A percentile compares a stretch with the other conserved stretches of the same genome.
These are phyloP conservation scores for Xylaria acuta DNA, from an alignment of 495 filamentous ascomycete species.

Conservation along the genomic window DNA sequence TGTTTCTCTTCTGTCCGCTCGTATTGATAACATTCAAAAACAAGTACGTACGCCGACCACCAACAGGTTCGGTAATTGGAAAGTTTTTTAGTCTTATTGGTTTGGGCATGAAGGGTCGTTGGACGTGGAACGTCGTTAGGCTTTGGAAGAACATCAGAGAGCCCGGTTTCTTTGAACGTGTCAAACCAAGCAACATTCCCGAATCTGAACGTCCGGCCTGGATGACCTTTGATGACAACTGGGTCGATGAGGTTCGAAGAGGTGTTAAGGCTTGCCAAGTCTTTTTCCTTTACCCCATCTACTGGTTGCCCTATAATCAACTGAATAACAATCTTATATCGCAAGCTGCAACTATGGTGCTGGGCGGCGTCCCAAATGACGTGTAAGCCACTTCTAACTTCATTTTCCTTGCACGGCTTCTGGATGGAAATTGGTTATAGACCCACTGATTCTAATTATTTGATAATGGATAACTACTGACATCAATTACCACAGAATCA, in stretches of 20 bases:
- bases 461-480: not conserved
- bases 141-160: slow-evolving; percentile 62
- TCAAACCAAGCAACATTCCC: slow-evolving; percentile 66
- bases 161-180: slow-evolving; percentile 65
- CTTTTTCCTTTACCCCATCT: slow-evolving; percentile 65
- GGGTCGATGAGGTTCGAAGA: slow-evolving; percentile 74
- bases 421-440: not conserved
- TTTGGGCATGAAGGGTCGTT: slow-evolving; percentile 67
- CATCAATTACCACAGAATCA: slow-evolving; percentile 44
- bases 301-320: slow-evolving; percentile 58
- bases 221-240: slow-evolving; percentile 78
- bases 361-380: slow-evolving; percentile 78
- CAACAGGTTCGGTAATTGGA: slow-evolving; percentile 67
- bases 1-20: slow-evolving; percentile 64
- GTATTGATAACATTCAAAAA: slow-evolving; percentile 68
- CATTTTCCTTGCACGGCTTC: not conserved
- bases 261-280: slow-evolving; percentile 74
- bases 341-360: slow-evolving; percentile 73
- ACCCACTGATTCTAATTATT: not conserved
- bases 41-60: slow-evolving; percentile 63
- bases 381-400: slow-evolving; percentile 41
- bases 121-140: slow-evolving; percentile 61
- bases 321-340: slow-evolving; percentile 74
- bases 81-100: slow-evolving; percentile 62
- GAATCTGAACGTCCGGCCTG: slow-evolving; percentile 58